A percentile compares a stretch with the other conserved stretches of the same genome.
Evolutionary conservation across 192 early-diverging fungal genomes (phyloP).

Genomic region (Spinellus fusiger): DNA sequence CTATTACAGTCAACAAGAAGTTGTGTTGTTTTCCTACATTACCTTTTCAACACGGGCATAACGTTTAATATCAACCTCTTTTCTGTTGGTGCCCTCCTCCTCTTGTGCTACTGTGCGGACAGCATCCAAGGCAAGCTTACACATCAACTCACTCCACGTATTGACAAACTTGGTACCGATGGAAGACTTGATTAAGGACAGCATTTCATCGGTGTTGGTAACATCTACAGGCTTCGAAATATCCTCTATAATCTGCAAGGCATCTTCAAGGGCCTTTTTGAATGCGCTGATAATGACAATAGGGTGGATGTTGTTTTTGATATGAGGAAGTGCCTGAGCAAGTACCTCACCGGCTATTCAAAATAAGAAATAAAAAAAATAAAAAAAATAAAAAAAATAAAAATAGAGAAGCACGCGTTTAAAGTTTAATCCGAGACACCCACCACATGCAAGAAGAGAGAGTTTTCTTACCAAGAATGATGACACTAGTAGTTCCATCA

Average conservation of each 20-base stretch:
- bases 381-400: conserved; percentile 1
- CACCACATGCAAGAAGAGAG: not conserved
- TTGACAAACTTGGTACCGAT: conserved; percentile 97
- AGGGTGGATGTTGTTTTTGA: conserved; percentile 97
- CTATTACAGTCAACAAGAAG: conserved; percentile 24
- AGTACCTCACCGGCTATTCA: conserved; percentile 96
- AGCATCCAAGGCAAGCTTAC: conserved; percentile 89
- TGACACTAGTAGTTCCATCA: conserved; percentile 98
- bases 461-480: conserved; percentile 80
- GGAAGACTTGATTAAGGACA: conserved; percentile 83
- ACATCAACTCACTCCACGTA: conserved; percentile 97
- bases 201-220: conserved; percentile 82
- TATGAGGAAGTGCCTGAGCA: conserved; percentile 81
- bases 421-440: too few relatives aligned
- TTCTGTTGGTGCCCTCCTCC: conserved; percentile 55
- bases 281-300: conserved; percentile 93
- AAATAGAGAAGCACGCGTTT: not conserved
- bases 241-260: conserved; percentile 75
- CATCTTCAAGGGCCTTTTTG: conserved; percentile 92
- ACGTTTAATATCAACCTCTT: conserved; percentile 96
- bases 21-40: not conserved
- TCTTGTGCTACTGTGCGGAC: conserved; percentile 83
- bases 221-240: conserved; percentile 84
- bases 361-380: not conserved
- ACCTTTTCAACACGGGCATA: conserved; percentile 98